phyloP scores from a whole-genome alignment of 441 rosid species.

The Biscutella laevigata region DNA sequence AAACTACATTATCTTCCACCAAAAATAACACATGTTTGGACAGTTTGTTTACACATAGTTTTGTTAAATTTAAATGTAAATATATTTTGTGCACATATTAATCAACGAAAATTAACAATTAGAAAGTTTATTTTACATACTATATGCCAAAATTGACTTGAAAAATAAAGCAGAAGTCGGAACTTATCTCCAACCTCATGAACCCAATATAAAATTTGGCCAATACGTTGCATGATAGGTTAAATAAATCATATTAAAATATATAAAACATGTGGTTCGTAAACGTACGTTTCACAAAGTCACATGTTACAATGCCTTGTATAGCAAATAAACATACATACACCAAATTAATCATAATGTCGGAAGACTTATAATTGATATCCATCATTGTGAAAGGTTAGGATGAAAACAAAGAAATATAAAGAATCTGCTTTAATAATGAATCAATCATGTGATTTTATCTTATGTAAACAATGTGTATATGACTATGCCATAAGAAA shows the following conservation, averaged over 20 bases:
- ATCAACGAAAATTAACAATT: not conserved
- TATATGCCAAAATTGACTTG: conserved; percentile 18
- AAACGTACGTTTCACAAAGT: conserved; percentile 26
- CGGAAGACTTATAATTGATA: conserved; percentile 14
- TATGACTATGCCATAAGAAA: no score
- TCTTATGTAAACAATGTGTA: no score
- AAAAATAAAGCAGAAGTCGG: conserved; percentile 17
- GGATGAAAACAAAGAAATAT: conserved; percentile 18
- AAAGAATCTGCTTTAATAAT: conserved; percentile 8
- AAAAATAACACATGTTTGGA: conserved; percentile 25
- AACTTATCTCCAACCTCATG: conserved; percentile 18
- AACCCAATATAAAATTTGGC: conserved; percentile 20
- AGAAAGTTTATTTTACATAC: not conserved
- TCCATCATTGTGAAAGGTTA: conserved; percentile 18
- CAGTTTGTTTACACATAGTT: conserved; percentile 11
- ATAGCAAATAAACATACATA: conserved; percentile 24
- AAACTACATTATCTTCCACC: conserved; percentile 25
- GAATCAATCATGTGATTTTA: conserved; percentile 5
- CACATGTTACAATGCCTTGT: conserved; percentile 20
- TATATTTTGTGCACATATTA: not conserved
- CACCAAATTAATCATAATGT: conserved; percentile 21
- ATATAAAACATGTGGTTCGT: conserved; percentile 21
- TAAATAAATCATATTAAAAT: conserved; percentile 9
- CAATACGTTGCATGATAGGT: conserved; percentile 27
- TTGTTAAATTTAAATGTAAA: not conserved